These are phyloP conservation scores for Eimeria praecox DNA, from an alignment of 169 alveolate genomes.

Conservation along the genomic window DNA sequence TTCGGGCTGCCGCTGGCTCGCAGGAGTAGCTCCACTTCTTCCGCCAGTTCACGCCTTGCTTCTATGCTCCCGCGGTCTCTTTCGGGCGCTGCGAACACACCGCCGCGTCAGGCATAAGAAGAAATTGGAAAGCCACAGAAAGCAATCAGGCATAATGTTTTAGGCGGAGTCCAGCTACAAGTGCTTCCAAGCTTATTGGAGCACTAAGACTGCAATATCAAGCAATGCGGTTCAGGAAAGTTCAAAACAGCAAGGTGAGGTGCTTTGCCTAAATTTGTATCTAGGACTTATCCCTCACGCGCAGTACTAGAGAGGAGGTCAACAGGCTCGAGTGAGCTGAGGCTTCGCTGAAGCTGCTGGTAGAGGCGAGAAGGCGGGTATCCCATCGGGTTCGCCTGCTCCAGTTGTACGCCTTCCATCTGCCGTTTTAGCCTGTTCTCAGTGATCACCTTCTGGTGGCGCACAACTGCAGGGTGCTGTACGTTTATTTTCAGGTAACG, in stretches of 20 bases:
- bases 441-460: slow-evolving; percentile 62
- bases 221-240: background rate
- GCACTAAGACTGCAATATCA: background rate
- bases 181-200: background rate
- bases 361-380: slow-evolving; percentile 70
- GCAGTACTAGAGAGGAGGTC: slow-evolving; percentile 52
- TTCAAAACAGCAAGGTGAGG: background rate
- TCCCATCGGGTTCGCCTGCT: background rate
- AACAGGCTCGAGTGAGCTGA: slow-evolving; percentile 49
- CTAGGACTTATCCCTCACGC: slow-evolving; percentile 11
- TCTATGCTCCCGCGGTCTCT: slow-evolving; percentile 11
- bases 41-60: slow-evolving; percentile 18
- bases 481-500: slow-evolving; percentile 62
- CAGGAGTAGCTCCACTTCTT: slow-evolving; percentile 40
- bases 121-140: background rate
- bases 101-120: background rate
- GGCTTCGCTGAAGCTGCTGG: slow-evolving; percentile 60
- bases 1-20: slow-evolving; percentile 60
- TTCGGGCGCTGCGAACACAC: slow-evolving; percentile 60
- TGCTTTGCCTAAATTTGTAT: background rate
- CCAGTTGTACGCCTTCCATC: background rate
- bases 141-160: background rate
- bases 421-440: background rate
- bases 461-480: slow-evolving; percentile 76
- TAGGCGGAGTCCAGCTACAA: background rate